A percentile compares a stretch with the other conserved stretches of the same genome.
Evolutionary conservation across 208 protist genomes (phyloP).

Genomic region (Crithidia fasciculata): DNA sequence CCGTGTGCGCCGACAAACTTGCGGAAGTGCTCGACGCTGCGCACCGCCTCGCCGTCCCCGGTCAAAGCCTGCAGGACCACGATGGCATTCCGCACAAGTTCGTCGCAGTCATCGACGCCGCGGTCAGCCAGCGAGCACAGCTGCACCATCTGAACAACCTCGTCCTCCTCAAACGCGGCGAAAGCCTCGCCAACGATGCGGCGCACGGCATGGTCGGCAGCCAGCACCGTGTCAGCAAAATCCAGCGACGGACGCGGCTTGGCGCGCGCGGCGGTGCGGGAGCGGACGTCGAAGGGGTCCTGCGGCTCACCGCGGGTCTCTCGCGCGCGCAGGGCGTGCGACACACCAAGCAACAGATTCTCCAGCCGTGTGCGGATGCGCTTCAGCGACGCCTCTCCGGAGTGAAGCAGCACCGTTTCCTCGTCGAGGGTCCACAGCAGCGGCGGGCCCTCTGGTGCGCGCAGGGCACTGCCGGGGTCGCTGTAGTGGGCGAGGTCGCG

Average conservation of each 20-base stretch:
- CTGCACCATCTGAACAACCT: conserved; percentile 21
- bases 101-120: conserved; percentile 14
- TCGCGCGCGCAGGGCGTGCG: conserved; percentile 10
- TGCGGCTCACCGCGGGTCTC: conserved; percentile 1
- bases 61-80: conserved; percentile 23
- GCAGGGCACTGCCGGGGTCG: no score
- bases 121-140: conserved; percentile 21
- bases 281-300: not conserved
- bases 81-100: conserved; percentile 22
- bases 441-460: not conserved
- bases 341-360: conserved; percentile 21
- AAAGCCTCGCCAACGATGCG: conserved; percentile 21
- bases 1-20: not conserved
- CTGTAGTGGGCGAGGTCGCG: no score
- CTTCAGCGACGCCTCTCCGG: conserved; percentile 21
- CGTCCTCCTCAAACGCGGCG: conserved; percentile 8
- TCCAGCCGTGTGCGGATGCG: conserved; percentile 19
- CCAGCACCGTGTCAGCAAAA: conserved; percentile 17
- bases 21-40: conserved; percentile 16
- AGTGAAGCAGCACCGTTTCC: conserved; percentile 33
- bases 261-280: not conserved
- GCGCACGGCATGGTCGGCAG: conserved; percentile 19
- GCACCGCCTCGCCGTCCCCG: conserved; percentile 15
- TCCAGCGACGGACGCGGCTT: not conserved
- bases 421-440: conserved; percentile 31